Base-by-base conservation (phyloP, 352 stramenopile species). In the Phytopythium mirpurense region DNA sequence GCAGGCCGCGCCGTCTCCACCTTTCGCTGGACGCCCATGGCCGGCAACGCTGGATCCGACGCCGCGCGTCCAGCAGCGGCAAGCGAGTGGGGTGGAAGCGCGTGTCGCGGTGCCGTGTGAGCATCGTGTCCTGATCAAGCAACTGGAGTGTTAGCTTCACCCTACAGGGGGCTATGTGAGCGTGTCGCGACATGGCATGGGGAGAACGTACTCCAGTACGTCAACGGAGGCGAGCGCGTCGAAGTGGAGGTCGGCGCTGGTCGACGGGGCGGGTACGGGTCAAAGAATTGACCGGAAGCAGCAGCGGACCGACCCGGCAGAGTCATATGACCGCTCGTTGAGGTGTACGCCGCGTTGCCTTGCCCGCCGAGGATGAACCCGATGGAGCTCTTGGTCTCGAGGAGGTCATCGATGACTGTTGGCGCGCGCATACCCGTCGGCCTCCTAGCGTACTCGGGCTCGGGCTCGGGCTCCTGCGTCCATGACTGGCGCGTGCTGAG, bases 361-460 rank as follows among this genome's bases (percentile, higher is more conserved):
- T 54, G 48, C 3, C 51, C 60, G 40, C 57, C 70, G 24, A 79
- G 59, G 10, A 79, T 76, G 51, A 79, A 79, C 2, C 63, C 70
- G 19, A 79, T 57, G 5, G 70, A 79, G 44, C 57, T 72, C 60
- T 79, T 79, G 48, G 62, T 8, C 21, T 54, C 48, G 5, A 21
- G 34, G 18, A 3, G 16, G 14, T 45, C 16, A 23, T 14, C 16
- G 14, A 5, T 19, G 23, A 16, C 9, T 16, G 2, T 10, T 10
- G 41, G 23, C 23, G 24, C 41, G 23, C 23, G 41, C 0, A 34
- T 5, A 2, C 8, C 15, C 23, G 41, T 12, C 15, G 23, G 12
- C 19, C 24, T 31, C 41, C 41, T 34, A 23, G 3, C 31, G 31
- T 52, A 52, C n/a, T 52, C 35, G 15, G 48, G 35, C 48, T 54